Percentiles rank a stretch among this genome's conserved stretches.
Evolutionary conservation across 208 protist species (phyloP).

Genomic region (Acanthamoeba rhysodes): DNA sequence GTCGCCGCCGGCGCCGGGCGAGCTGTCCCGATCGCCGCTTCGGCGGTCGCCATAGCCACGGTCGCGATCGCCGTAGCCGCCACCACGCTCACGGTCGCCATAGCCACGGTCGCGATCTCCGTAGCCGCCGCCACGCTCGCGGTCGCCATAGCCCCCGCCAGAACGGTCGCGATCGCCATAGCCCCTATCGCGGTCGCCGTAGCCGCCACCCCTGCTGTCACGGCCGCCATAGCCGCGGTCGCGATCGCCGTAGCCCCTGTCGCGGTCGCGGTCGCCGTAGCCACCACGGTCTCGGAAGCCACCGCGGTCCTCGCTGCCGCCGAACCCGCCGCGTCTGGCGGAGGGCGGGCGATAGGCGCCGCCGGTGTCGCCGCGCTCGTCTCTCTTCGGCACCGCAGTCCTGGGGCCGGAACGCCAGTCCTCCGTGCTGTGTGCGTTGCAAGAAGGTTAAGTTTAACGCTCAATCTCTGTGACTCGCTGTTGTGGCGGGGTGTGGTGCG

Average conservation of each 20-base stretch:
- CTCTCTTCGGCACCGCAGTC: not conserved
- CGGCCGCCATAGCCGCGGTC: slow-evolving; percentile 19
- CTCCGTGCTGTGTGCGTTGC: not conserved
- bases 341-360: not conserved
- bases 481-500: not conserved
- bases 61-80: not conserved
- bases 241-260: not conserved
- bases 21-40: not conserved
- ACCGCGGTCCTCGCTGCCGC: not conserved
- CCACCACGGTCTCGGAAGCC: not conserved
- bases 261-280: not conserved
- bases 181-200: not conserved
- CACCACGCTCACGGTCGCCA: not conserved
- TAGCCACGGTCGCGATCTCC: not conserved
- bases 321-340: slow-evolving; percentile 1
- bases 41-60: not conserved
- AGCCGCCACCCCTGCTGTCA: not conserved
- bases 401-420: slow-evolving; percentile 11
- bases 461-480: too few species aligned
- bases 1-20: too few species aligned
- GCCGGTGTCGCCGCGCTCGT: not conserved
- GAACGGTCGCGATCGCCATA: slow-evolving; percentile 1
- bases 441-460: too few species aligned
- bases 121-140: not conserved
- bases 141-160: not conserved